A percentile compares a stretch with the other conserved stretches of the same genome.
phyloP scores from a whole-genome alignment of 257 asterid genomes.

The Solanum appendiculatum region DNA sequence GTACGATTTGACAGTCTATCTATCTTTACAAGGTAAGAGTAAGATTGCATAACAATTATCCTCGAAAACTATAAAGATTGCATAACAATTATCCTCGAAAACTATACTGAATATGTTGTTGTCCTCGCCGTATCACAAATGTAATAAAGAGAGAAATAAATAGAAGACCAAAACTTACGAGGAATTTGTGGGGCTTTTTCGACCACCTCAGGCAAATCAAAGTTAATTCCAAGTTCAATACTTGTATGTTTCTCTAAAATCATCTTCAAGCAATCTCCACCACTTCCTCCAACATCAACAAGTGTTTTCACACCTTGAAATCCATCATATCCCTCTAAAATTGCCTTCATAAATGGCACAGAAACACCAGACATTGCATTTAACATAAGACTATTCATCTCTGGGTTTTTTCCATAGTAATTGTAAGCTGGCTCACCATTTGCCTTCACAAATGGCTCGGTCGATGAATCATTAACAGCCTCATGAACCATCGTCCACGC shows the following conservation, averaged over 20 bases:
- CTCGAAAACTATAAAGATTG: too few species aligned
- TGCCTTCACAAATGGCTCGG: conserved; percentile 16
- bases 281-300: conserved; percentile 23
- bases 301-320: conserved; percentile 11
- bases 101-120: too few species aligned
- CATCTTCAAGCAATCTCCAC: conserved; percentile 21
- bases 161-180: background rate
- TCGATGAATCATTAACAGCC: conserved; percentile 10
- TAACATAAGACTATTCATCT: conserved; percentile 17
- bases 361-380: conserved; percentile 23
- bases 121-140: too few species aligned
- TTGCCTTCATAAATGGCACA: conserved; percentile 19
- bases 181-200: conserved; percentile 16
- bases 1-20: too few species aligned
- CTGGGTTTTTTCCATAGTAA: conserved; percentile 8
- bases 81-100: too few species aligned
- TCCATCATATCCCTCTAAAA: conserved; percentile 16
- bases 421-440: conserved; percentile 13
- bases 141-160: background rate
- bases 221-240: conserved; percentile 13
- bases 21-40: too few species aligned
- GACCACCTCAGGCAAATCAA: conserved; percentile 22
- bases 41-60: too few species aligned
- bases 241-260: conserved; percentile 9
- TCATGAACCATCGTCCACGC: conserved; percentile 26